These are phyloP conservation scores for Penicillium sp. DNA, from an alignment of 2,329 filamentous ascomycete species.

Conservation along the genomic window DNA sequence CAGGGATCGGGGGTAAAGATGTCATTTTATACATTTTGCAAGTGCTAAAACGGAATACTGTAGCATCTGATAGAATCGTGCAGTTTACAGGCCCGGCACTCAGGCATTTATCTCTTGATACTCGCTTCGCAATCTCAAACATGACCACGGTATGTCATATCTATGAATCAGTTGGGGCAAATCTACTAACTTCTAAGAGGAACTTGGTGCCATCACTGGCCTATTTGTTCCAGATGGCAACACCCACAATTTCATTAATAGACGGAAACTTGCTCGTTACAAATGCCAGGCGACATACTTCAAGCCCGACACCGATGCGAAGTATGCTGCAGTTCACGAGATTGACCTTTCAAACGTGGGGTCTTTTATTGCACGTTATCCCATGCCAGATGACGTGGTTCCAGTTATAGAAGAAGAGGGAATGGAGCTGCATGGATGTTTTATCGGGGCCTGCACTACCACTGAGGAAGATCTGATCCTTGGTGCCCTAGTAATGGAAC, in stretches of 20 bases:
- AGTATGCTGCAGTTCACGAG: constrained; percentile 33
- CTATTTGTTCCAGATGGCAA: constrained; percentile 42
- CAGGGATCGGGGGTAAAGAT: constrained; percentile 48
- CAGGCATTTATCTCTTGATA: constrained; percentile 40
- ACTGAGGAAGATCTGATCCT: constrained; percentile 47
- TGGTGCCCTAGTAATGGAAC: constrained; percentile 42
- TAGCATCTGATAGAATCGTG: constrained; percentile 46
- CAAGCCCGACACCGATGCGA: constrained; percentile 38
- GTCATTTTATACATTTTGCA: constrained; percentile 47
- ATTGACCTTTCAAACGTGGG: constrained; percentile 41
- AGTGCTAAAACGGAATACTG: constrained; percentile 47
- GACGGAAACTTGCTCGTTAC: constrained; percentile 33
- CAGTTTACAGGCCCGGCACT: constrained; percentile 46
- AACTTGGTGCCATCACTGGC: constrained; percentile 45
- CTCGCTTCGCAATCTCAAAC: constrained; percentile 48
- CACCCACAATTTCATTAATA: constrained; percentile 36
- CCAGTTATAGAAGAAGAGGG: constrained; percentile 36
- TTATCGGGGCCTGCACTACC: constrained; percentile 50
- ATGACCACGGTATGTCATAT: constrained; percentile 39
- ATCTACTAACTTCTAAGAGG: constrained; percentile 7
- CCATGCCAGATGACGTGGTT: constrained; percentile 46
- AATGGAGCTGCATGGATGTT: constrained; percentile 42
- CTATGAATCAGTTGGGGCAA: background rate
- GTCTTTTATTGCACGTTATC: constrained; percentile 42
- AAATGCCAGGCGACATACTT: constrained; percentile 39